Conservation (phyloP, 2,329 filamentous ascomycete species). For the Pseudocercospora macadamiae region DNA sequence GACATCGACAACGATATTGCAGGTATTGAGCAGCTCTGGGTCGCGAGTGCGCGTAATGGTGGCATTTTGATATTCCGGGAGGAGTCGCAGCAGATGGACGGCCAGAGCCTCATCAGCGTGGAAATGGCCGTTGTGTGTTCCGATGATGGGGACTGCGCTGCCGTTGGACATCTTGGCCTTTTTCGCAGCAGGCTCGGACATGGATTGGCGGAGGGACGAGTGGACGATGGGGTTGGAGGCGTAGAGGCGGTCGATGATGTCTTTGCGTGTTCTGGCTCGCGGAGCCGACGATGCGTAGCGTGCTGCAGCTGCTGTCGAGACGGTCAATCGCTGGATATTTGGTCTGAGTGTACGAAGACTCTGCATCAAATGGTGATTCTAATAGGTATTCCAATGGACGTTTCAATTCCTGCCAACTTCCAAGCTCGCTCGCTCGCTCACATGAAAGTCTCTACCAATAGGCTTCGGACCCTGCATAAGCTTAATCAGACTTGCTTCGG, state of each 20-base stretch:
- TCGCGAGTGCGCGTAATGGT: constrained; percentile 86
- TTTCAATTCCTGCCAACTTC: constrained; percentile 5
- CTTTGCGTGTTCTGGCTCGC: constrained; percentile 9
- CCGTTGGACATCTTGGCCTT: constrained; percentile 73
- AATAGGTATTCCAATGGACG: no score
- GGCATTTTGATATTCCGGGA: constrained; percentile 77
- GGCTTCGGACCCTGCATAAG: constrained; percentile 1
- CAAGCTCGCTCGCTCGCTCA: no score
- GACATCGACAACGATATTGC: constrained; percentile 97
- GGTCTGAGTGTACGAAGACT: background rate
- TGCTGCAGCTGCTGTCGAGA: background rate
- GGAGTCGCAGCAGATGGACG: constrained; percentile 89
- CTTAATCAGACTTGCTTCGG: background rate
- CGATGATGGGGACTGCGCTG: constrained; percentile 60
- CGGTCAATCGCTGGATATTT: background rate
- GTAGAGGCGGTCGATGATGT: constrained; percentile 17
- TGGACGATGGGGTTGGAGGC: constrained; percentile 21
- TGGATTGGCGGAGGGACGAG: constrained; percentile 22
- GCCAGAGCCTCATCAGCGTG: constrained; percentile 98
- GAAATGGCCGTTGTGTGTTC: constrained; percentile 98
- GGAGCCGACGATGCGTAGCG: constrained; percentile 1
- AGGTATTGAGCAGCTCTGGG: constrained; percentile 72
- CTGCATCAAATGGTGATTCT: constrained; percentile 2
- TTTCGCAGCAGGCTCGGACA: constrained; percentile 60
- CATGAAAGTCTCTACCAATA: constrained; percentile 4